phyloP scores from a whole-genome alignment of 2,329 filamentous ascomycete genomes.

The Xylaria sp. region DNA sequence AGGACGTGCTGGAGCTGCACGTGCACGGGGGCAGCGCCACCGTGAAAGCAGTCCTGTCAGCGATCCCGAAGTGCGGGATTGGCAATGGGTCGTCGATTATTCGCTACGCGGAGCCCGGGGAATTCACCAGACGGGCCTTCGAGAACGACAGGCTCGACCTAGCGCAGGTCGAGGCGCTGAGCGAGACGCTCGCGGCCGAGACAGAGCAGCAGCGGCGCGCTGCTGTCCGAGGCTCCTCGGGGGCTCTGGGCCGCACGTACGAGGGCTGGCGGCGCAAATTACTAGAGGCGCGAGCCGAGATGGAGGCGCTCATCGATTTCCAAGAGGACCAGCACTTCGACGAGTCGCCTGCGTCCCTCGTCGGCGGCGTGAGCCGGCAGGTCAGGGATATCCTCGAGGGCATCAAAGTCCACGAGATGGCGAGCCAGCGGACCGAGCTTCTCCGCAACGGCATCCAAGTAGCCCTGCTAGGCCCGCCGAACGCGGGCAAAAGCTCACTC shows the following conservation, averaged over 20 bases:
- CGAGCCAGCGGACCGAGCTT: constrained; percentile 84
- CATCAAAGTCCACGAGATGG: constrained; percentile 77
- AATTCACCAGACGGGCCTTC: constrained; percentile 94
- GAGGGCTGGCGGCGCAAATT: constrained; percentile 83
- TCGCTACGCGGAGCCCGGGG: constrained; percentile 92
- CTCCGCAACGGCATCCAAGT: constrained; percentile 86
- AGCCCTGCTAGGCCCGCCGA: constrained; percentile 88
- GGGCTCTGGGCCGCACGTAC: constrained; percentile 77
- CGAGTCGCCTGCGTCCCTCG: constrained; percentile 79
- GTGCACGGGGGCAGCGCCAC: constrained; percentile 93
- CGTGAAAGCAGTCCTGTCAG: constrained; percentile 83
- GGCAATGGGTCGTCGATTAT: constrained; percentile 54
- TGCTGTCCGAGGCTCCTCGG: constrained; percentile 81
- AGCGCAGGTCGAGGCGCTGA: constrained; percentile 79
- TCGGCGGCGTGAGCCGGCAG: constrained; percentile 74
- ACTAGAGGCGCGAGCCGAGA: constrained; percentile 84
- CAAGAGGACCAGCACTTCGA: constrained; percentile 98
- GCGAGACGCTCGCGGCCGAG: constrained; percentile 72
- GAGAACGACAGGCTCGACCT: constrained; percentile 86
- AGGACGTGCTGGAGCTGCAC: constrained; percentile 92
- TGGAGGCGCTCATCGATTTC: constrained; percentile 97
- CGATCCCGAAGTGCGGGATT: constrained; percentile 69
- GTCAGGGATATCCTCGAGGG: constrained; percentile 69
- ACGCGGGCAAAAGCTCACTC: constrained; percentile 93
- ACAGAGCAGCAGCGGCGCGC: constrained; percentile 94